phyloP scores from a whole-genome alignment of 73 alveolate species.

The Paramecium octaurelia region DNA sequence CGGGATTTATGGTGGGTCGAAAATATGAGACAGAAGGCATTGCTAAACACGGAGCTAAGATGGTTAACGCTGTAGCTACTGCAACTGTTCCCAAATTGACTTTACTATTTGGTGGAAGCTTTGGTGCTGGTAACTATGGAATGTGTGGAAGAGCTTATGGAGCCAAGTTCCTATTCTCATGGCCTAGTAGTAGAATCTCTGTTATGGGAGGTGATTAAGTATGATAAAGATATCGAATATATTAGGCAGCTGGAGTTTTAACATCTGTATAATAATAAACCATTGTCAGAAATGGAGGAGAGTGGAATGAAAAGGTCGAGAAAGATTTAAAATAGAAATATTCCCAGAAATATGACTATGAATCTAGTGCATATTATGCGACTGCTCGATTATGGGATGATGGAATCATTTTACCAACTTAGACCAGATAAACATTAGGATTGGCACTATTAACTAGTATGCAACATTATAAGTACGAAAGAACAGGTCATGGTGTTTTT shows the following conservation, averaged over 20 bases:
- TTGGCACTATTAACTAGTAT: constrained; percentile 48
- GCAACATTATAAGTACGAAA: neutral
- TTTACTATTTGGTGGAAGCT: constrained; percentile 85
- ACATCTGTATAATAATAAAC: constrained; percentile 59
- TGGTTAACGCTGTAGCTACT: constrained; percentile 94
- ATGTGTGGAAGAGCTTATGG: constrained; percentile 98
- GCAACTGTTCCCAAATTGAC: constrained; percentile 94
- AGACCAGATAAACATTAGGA: constrained; percentile 80
- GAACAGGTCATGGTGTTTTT: constrained; percentile 28
- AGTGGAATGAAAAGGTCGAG: constrained; percentile 67
- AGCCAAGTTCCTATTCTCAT: constrained; percentile 88
- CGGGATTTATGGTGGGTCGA: constrained; percentile 96
- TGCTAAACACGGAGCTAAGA: constrained; percentile 96
- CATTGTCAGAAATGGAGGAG: constrained; percentile 64
- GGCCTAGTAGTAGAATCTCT: constrained; percentile 91
- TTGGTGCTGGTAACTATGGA: constrained; percentile 98
- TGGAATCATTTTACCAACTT: constrained; percentile 85
- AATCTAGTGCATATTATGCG: constrained; percentile 87
- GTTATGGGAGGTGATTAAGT: constrained; percentile 98
- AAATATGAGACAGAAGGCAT: constrained; percentile 92
- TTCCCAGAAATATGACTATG: constrained; percentile 65
- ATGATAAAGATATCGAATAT: neutral
- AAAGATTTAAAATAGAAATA: constrained; percentile 55
- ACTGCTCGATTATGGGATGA: constrained; percentile 97
- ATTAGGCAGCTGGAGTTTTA: constrained; percentile 66